Conservation (phyloP, 768 basidiomycete genomes). For the Mycena floridula region DNA sequence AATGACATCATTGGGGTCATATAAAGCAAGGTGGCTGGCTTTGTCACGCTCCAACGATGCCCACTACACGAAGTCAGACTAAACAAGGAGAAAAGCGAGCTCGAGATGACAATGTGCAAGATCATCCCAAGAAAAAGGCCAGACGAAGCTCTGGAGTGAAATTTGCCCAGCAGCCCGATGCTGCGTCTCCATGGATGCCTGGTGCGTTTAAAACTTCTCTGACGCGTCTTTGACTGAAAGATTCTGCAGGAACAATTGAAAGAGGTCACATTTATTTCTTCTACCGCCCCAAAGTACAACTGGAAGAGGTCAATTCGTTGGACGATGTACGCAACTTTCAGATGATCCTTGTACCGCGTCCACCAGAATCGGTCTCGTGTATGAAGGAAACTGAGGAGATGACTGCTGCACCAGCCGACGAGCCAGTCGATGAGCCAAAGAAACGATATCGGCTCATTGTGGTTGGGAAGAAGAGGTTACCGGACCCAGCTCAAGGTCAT, state of each 20-base stretch:
- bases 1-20: neutral
- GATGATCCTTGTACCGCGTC: constrained; percentile 53
- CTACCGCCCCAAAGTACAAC: constrained; percentile 52
- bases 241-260: constrained; percentile 45
- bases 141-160: neutral
- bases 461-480: constrained; percentile 54
- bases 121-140: constrained; percentile 1
- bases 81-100: neutral
- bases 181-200: neutral
- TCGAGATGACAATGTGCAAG: neutral
- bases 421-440: constrained; percentile 24
- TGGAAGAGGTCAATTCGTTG: constrained; percentile 44
- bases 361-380: constrained; percentile 32
- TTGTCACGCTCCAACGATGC: neutral
- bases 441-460: constrained; percentile 42
- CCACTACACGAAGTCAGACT: constrained; percentile 4
- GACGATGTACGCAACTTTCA: constrained; percentile 55
- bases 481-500: constrained; percentile 32
- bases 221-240: neutral
- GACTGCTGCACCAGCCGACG: constrained; percentile 34
- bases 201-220: neutral
- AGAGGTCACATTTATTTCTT: constrained; percentile 61
- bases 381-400: constrained; percentile 2
- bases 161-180: neutral
- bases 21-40: too few relatives aligned